phyloP scores from a whole-genome alignment of 495 filamentous ascomycete species.

The Podospora tetraspora region DNA sequence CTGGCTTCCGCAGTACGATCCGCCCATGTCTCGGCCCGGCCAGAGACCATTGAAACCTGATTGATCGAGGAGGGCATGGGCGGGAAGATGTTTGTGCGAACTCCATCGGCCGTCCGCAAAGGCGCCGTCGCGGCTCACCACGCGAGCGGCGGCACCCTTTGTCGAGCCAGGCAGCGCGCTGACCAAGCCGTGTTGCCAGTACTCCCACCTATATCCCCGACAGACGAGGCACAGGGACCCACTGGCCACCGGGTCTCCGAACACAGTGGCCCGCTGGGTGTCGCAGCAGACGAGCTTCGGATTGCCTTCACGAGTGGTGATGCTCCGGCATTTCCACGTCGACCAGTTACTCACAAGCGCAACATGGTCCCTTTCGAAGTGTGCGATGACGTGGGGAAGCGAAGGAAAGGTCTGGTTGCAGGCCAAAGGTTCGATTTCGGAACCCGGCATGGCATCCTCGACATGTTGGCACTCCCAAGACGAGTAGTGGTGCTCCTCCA shows the following conservation, averaged over 20 bases:
- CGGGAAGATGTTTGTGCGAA: neutral
- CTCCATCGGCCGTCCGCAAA: neutral
- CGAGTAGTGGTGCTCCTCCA: neutral
- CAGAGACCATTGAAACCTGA: neutral
- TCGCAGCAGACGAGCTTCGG: neutral
- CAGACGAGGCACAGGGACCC: neutral
- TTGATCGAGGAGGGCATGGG: neutral
- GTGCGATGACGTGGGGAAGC: neutral
- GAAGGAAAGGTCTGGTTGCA: slow-evolving; percentile 1
- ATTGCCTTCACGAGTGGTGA: neutral
- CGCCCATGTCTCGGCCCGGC: neutral
- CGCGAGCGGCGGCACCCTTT: neutral
- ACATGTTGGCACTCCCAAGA: slow-evolving; percentile 14
- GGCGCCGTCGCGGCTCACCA: slow-evolving; percentile 10
- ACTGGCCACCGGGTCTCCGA: too few relatives aligned
- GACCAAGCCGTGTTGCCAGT: slow-evolving; percentile 5
- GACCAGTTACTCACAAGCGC: neutral
- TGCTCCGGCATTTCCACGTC: slow-evolving; percentile 3
- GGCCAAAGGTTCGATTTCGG: neutral
- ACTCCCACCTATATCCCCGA: neutral
- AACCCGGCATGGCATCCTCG: neutral
- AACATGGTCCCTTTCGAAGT: slow-evolving; percentile 7
- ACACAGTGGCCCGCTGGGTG: too few relatives aligned
- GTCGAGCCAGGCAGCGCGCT: neutral
- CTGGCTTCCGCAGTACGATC: neutral